phyloP scores from a whole-genome alignment of 2,329 filamentous ascomycete genomes.

The Calonectria montana region DNA sequence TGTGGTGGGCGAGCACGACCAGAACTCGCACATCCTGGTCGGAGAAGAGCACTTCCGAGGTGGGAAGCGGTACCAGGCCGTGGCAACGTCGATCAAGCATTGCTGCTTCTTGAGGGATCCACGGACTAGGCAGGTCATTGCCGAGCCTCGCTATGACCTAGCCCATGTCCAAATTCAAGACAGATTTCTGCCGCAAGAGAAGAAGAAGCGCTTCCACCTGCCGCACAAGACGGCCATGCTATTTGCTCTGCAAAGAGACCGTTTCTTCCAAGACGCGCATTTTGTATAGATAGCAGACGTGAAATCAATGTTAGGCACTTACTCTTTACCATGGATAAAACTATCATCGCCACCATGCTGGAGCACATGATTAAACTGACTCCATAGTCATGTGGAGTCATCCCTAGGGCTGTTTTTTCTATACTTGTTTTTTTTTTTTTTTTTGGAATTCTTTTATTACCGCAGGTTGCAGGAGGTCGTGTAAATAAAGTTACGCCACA shows the following conservation, averaged over 20 bases:
- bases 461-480: neutral
- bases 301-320: neutral
- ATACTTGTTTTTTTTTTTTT: no score
- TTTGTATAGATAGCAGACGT: slow-evolving; percentile 26
- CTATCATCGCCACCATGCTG: neutral
- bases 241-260: slow-evolving; percentile 41
- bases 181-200: slow-evolving; percentile 41
- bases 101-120: slow-evolving; percentile 42
- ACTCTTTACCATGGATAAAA: neutral
- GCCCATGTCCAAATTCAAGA: slow-evolving; percentile 39
- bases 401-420: no score
- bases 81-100: slow-evolving; percentile 43
- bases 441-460: no score
- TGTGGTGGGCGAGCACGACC: slow-evolving; percentile 41
- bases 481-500: neutral
- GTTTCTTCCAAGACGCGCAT: slow-evolving; percentile 43
- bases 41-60: slow-evolving; percentile 43
- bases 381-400: neutral
- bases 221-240: slow-evolving; percentile 44
- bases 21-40: slow-evolving; percentile 43
- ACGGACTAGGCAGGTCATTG: slow-evolving; percentile 41
- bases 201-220: slow-evolving; percentile 44
- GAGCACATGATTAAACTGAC: neutral
- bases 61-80: slow-evolving; percentile 42
- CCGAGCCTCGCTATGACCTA: slow-evolving; percentile 38